Base-by-base conservation (phyloP, 2,329 filamentous ascomycete genomes). In the Cladobotryum protrusum region DNA sequence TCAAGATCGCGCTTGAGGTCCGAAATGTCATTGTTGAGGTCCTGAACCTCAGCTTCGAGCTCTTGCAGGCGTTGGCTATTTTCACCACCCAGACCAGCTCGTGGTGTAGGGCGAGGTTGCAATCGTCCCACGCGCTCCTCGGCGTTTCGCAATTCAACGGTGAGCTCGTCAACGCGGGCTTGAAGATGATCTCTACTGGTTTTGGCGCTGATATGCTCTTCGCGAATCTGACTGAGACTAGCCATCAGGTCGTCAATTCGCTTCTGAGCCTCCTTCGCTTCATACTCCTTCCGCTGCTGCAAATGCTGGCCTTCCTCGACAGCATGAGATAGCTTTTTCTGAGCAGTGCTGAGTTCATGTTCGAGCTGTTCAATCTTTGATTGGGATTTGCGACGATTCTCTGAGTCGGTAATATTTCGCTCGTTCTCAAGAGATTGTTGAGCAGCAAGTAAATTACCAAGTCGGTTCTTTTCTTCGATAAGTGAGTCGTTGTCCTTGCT, bases 401-500 rank as follows among this genome's bases (percentile, higher is more conserved):
- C 93, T 0, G 86, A 81, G 51, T 96, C 91, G 2, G 83, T 75
- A 44, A 93, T 79, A 60, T 95, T 91, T 36, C 90, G 88, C 69
- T 99, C 92, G 59, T 96, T 97, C 56, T 95, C 84, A 33, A 97
- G 76, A 14, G 83, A 91, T 62, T 97, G 92, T 45, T 96, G 81
- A 48, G 88, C 90, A 4, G 86, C 81, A 42, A 96, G 81, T 32
- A 96, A 76, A 50, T 83, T 85, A 67, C 92, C 95, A 4, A 97
- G 78, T 29, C 91, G 81, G 42, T 84, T 82, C 56, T 90, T 87
- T 65, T 99, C 93, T 53, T 95, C 88, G 39, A 87, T 78, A 12
- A 97, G 74, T 17, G 73, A 82, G 62, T 96, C 89, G 56, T 93
- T 96, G 62, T 97, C 91, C 60, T 93, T 89, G 54, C 82, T 86